Base-by-base conservation (phyloP, 768 basidiomycete species). In the Calocybe gangraenosa region DNA sequence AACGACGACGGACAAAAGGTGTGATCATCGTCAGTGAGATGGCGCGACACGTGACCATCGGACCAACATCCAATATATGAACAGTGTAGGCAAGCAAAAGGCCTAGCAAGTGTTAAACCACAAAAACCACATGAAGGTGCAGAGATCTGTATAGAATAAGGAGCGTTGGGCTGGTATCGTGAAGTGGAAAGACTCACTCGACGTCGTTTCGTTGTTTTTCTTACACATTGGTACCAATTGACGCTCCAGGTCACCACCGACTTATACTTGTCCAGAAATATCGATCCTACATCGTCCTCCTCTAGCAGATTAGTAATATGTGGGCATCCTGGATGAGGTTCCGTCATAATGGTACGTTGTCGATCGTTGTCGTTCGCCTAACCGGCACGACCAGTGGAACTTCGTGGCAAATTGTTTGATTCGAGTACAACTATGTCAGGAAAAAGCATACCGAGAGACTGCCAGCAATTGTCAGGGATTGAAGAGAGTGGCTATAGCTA, bases 51-150 rank as follows among this genome's bases (percentile, higher is more conserved):
- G 57, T 92, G 89, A 2, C 69, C 69, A 34, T 67, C 68, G 10
- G 60, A 49, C 87, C 87, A 91, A 51, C 89, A 90, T 6, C 82
- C 87, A 8, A 74, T 68, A 57, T 71, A 84, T 3, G 76, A 56
- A 54, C 89, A 92, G n/a, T 81, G 73, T 6, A 91, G 65, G 52
- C 89, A 92, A 2, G 75, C 80, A 55, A 84, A 81, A 0, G 88
- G 85, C 18, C 87, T 70, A 1, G 78, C 67, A 21, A 88, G 66
- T 1, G 78, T 56, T 1, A 70, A 40, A 7, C 66, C 63, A 56
- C 89, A 92, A 10, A 68, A 73, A 7, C 74, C 76, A 57, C 89
- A 91, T 2, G 72, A 64, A 9, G 89, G 88, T 14, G 73, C 67
- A 3, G 83, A 62, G 25, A 76, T 58, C 81, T 84, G 34, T 1